Percentiles rank a stretch among this genome's conserved stretches.
Evolutionary conservation across 768 basidiomycete species (phyloP).

Genomic region (Calvatia gigantea): DNA sequence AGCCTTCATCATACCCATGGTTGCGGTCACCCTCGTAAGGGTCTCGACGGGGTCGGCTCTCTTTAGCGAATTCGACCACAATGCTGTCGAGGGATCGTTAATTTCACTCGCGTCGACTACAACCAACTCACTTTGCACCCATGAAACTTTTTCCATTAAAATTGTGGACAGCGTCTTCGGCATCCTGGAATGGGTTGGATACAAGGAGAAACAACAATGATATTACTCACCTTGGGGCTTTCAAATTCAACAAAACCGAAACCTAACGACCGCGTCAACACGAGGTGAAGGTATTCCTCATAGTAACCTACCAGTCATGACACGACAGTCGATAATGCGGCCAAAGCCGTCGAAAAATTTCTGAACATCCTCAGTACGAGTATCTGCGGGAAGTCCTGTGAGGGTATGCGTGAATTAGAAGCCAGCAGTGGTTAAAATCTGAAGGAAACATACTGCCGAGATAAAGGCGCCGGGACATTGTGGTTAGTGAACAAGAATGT

Average conservation of each 20-base stretch:
- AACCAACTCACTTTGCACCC: constrained; percentile 67
- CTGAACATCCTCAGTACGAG: constrained; percentile 78
- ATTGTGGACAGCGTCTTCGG: constrained; percentile 86
- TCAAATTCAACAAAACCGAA: constrained; percentile 99
- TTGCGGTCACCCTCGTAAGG: constrained; percentile 56
- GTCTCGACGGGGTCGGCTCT: constrained; percentile 82
- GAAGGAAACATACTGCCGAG: constrained; percentile 63
- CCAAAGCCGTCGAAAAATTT: constrained; percentile 92
- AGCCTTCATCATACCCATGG: constrained; percentile 45
- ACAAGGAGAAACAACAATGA: not conserved
- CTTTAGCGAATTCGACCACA: constrained; percentile 95
- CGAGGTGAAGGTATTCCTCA: not conserved
- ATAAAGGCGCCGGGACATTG: constrained; percentile 83
- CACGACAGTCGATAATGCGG: constrained; percentile 83
- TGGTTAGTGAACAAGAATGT: constrained; percentile 34
- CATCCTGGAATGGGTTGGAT: constrained; percentile 56
- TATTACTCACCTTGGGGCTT: constrained; percentile 56
- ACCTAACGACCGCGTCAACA: constrained; percentile 39
- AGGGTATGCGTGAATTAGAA: constrained; percentile 1
- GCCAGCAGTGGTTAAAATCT: not conserved
- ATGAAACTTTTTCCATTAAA: constrained; percentile 89
- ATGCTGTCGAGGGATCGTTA: constrained; percentile 49
- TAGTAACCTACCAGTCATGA: constrained; percentile 78
- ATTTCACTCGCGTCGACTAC: not conserved
- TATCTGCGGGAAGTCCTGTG: constrained; percentile 78